Evolutionary conservation across 768 basidiomycete genomes (phyloP).

Genomic region (Krasilnikovozyma curviuscula): DNA sequence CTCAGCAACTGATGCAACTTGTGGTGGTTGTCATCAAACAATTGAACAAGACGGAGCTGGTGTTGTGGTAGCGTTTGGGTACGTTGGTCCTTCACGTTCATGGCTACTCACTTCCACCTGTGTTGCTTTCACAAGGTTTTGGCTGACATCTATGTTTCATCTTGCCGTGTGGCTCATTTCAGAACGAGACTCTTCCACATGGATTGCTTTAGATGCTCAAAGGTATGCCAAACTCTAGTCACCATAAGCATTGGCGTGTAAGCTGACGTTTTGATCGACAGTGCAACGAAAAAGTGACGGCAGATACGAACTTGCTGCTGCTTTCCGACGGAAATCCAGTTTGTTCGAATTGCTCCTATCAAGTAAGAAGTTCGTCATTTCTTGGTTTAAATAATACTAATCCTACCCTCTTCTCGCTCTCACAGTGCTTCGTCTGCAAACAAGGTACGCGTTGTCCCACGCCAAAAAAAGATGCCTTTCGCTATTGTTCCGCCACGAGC

Average conservation of each 20-base stretch:
- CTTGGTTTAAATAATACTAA: background rate
- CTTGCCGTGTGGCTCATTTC: background rate
- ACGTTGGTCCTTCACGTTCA: constrained; percentile 24
- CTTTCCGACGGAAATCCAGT: constrained; percentile 97
- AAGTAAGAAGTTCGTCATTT: constrained; percentile 13
- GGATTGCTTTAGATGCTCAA: constrained; percentile 74
- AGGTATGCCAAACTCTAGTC: constrained; percentile 22
- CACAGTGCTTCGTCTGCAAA: constrained; percentile 82
- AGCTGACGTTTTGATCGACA: constrained; percentile 1
- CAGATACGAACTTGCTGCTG: constrained; percentile 89
- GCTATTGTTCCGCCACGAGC: too few relatives aligned
- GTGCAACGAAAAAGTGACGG: constrained; percentile 23
- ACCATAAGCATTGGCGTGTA: background rate
- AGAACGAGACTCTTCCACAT: constrained; percentile 16
- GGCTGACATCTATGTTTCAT: background rate
- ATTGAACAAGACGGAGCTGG: constrained; percentile 26
- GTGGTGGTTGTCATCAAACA: constrained; percentile 21
- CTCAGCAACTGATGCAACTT: too few relatives aligned
- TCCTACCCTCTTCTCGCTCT: constrained; percentile 30
- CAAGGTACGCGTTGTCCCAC: too few relatives aligned
- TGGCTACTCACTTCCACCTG: background rate
- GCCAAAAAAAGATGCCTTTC: too few relatives aligned
- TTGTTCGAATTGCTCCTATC: constrained; percentile 25
- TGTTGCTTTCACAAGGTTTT: background rate
- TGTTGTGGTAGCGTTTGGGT: constrained; percentile 92